A percentile compares a stretch with the other conserved stretches of the same genome.
Conservation (phyloP, 768 basidiomycete genomes). For the Hygrophorus pudorinus region DNA sequence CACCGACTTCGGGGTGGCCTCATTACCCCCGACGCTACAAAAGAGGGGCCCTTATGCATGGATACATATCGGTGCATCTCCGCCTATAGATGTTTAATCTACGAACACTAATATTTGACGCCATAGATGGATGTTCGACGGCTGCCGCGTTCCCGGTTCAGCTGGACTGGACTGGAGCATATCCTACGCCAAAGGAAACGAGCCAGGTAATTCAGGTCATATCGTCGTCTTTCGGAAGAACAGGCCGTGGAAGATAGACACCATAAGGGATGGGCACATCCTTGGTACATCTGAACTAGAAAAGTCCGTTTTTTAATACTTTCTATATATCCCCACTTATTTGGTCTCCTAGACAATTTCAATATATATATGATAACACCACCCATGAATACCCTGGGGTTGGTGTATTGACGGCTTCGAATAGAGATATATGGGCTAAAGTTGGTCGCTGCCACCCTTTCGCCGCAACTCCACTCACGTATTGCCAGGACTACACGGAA, state of each 20-base stretch:
- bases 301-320: constrained; percentile 28
- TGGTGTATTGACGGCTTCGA: constrained; percentile 68
- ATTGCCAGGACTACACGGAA: constrained; percentile 47
- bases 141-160: constrained; percentile 67
- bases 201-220: constrained; percentile 59
- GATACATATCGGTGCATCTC: constrained; percentile 63
- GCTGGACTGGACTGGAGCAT: constrained; percentile 72
- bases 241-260: constrained; percentile 73
- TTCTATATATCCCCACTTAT: neutral
- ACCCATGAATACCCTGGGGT: constrained; percentile 56
- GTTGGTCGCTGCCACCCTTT: constrained; percentile 23
- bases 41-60: constrained; percentile 72
- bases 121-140: constrained; percentile 85
- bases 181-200: constrained; percentile 49
- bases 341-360: constrained; percentile 48
- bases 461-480: neutral
- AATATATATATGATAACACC: constrained; percentile 61
- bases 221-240: constrained; percentile 82
- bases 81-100: neutral
- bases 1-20: constrained; percentile 55
- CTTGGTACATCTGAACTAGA: constrained; percentile 58
- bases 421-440: constrained; percentile 86
- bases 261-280: constrained; percentile 42
- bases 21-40: constrained; percentile 54
- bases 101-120: neutral